Base-by-base conservation (phyloP, 148 eudicot genomes). In the Silene latifolia region DNA sequence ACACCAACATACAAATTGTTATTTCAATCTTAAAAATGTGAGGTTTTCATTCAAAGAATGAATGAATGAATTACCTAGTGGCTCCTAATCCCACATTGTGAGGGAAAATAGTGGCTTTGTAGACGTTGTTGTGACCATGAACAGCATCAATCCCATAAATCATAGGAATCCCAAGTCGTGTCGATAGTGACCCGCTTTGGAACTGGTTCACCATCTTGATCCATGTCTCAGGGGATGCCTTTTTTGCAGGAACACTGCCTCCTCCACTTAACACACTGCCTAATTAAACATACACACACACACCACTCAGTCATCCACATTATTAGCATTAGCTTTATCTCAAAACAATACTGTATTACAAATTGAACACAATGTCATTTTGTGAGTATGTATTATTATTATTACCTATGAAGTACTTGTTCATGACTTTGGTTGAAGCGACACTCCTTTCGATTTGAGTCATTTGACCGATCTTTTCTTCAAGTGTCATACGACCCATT, bases 111-210 rank as follows among this genome's bases (percentile, higher is more conserved):
- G 96, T 92, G 48, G 98, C 91, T 72, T 84, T 87, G 77, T 86
- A 92, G 23, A 85, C 96, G 81, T 82, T 86, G 72, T 79, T 82
- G 81, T 92, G 87, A 54, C 98, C 98, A 73, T 92, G 98, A 75
- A 92, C 88, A 25, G 98, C 98, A 72, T 92, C 98, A 77, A 92
- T 92, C 59, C 98, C 98, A 77, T 92, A 92, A 21, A 90, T 87
- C 87, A 90, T 82, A 2, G 98, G 98, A 19, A 92, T 92, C 46
- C 88, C 95, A 35, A 92, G 89, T 42, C 88, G 91, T 4, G 96
- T 90, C 0, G 96, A 86, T 4, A 92, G 71, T 0, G 96, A 67
- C 15, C 91, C 98, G 66, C 82, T 87, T 74, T 92, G 98, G 66
- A 88, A 88, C 9, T 81, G 86, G 74, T 92, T 88, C 57, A 92